Base-by-base conservation (phyloP, 176 grass and related monocot species). In the Lolium perenne region DNA sequence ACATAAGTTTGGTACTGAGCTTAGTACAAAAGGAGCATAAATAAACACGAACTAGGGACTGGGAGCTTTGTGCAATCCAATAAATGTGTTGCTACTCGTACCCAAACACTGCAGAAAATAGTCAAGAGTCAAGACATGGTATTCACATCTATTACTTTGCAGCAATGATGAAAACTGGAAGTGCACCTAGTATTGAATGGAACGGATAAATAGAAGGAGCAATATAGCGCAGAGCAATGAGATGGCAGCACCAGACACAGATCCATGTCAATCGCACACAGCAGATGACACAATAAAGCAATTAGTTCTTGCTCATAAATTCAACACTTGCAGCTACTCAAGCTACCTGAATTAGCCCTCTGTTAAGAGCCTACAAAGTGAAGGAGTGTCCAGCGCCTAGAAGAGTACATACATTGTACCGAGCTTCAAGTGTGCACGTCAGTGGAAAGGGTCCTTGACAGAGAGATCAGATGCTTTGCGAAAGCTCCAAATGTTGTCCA, bases 381-480 rank as follows among this genome's bases (percentile, higher is more conserved):
- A 67, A 67, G 29, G 29, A 45, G 67, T 43, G 40, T 21, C 40
- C 65, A 38, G 15, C 8, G 16, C 8, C 7, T 22, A 60, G n/a
- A 60, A 60, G n/a, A 22, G 57, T 22, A 23, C n/a, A 60, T 68
- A 70, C 66, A 41, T 43, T 17, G 18, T 56, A 71, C 43, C 25
- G 9, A 38, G 23, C 8, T 74, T 74, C 55, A 62, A 43, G 61
- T 54, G 76, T 48, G 54, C 38, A 63, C 62, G 43, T 55, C 21
- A 56, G 18, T 17, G 32, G 16, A 86, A 86, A 10, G 77, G 84
- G 54, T 86, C 54, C 12, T 62, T 47, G 2, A 79, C 12, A 6
- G 77, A 86, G 14, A 80, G 65, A 61, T 80, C 84, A 11, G 54
- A 80, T 48, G 66, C 66, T 80, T 5, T 73, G 45, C 12, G 38